phyloP scores from a whole-genome alignment of 177 flowering plant genomes.

The Tripterygium wilfordii region DNA sequence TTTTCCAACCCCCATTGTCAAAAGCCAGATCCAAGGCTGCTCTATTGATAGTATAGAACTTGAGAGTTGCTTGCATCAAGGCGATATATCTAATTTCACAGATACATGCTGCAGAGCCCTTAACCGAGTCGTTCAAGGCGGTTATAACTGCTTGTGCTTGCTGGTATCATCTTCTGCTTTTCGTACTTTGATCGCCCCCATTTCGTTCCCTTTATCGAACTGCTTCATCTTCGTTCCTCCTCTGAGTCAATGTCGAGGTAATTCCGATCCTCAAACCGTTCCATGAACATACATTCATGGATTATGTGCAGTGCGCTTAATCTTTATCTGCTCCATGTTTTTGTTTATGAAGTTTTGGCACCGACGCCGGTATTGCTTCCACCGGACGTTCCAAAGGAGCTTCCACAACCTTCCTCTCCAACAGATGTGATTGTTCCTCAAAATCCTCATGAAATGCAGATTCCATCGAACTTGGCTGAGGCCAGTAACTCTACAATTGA shows the following conservation, averaged over 20 bases:
- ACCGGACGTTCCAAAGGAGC: background rate
- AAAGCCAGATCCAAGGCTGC: conserved; percentile 7
- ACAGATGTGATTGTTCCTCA: background rate
- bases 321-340: background rate
- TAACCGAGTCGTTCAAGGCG: conserved; percentile 1
- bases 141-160: conserved; percentile 8
- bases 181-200: background rate
- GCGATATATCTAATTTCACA: background rate
- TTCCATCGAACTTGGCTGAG: background rate
- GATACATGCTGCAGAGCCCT: conserved; percentile 8
- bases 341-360: background rate
- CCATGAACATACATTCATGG: background rate
- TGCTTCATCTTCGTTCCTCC: conserved; percentile 9
- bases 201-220: conserved; percentile 7
- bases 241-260: conserved; percentile 11
- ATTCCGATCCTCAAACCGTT: background rate
- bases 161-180: background rate
- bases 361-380: conserved; percentile 7
- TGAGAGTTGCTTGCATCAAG: conserved; percentile 5
- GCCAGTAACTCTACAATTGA: background rate
- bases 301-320: background rate
- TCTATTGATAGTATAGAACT: conserved; percentile 3
- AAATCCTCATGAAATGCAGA: background rate
- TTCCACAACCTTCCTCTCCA: background rate
- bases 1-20: background rate